Base-by-base conservation (phyloP, 805 yeast genomes). In the Kazachstania viticola region DNA sequence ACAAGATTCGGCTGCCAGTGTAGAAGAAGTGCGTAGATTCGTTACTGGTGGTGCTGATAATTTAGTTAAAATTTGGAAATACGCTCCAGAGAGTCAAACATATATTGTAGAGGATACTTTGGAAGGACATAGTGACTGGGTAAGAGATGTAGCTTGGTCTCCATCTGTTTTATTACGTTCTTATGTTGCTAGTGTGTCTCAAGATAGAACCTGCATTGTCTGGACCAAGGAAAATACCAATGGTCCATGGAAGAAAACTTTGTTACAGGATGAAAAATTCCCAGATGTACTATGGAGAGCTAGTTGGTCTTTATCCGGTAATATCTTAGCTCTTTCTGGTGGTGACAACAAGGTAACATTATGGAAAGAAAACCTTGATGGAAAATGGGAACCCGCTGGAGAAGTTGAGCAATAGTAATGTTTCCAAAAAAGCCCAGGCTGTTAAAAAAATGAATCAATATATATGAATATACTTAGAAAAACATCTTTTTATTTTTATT, bases 241-340 rank as follows among this genome's bases (percentile, higher is more conserved):
- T 17, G 74, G 72, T 3, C 66, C 67, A 41, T 91, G 98, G 99
- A 76, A 78, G 54, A 80, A 80, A 54, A 78, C 75, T 49, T 62
- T 71, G 25, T 67, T 91, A 50, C 74, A 76, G 30, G 67, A 70
- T 14, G 94, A 83, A 25, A 78, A 75, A 54, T 91, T 91, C 69
- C 91, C 95, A 12, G 98, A 91, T 55, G 96, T 87, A 17, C 82
- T 93, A 46, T 91, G 98, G 98, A 77, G 96, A 57, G 94, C 94
- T 30, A 78, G 93, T 45, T 91, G 98, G 98, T 84, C 96, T 9
- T 67, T 87, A 45, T 79, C 94, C 29, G 99, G 99, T 33, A 91
- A 91, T 56, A 77, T 91, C 19, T 70, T 91, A 46, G 99, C 99
- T 4, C 80, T 91, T 27, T 75, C 91, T 30, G 95, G 96, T 29